Evolutionary conservation across 192 early-diverging fungal genomes (phyloP).

Genomic region (Linnemannia hyalina): DNA sequence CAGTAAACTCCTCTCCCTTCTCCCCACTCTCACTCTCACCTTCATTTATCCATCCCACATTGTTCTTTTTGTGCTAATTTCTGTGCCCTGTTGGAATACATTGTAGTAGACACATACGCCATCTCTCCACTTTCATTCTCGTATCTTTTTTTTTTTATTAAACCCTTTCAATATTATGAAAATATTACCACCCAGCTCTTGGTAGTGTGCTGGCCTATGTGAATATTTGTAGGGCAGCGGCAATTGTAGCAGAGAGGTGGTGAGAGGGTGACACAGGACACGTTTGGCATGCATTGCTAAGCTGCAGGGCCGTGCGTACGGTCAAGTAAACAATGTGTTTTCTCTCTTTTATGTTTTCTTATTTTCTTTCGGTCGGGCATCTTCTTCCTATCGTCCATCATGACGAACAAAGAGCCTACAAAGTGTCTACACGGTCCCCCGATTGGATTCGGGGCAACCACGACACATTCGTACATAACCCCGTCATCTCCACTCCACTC

Average conservation of each 20-base stretch:
- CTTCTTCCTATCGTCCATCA: background rate
- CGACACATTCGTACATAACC: no score
- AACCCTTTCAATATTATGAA: background rate
- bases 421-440: background rate
- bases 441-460: background rate
- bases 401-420: background rate
- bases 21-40: background rate
- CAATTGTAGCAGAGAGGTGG: no score
- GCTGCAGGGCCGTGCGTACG: background rate
- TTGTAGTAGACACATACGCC: slow-evolving; percentile 2
- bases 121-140: background rate
- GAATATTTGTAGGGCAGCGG: no score
- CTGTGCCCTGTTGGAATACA: slow-evolving; percentile 3
- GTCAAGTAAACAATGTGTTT: background rate
- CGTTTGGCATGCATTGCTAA: background rate
- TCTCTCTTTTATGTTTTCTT: background rate
- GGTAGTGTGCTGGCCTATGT: no score
- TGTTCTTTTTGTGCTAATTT: slow-evolving; percentile 2
- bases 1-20: slow-evolving; percentile 72
- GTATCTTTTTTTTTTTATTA: slow-evolving; percentile 1
- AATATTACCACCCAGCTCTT: background rate
- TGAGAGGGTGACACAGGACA: background rate
- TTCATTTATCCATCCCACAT: slow-evolving; percentile 8
- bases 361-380: no score
- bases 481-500: background rate